Evolutionary conservation across 164 flowering plant genomes (phyloP).

Genomic region (Houttuynia cordata): DNA sequence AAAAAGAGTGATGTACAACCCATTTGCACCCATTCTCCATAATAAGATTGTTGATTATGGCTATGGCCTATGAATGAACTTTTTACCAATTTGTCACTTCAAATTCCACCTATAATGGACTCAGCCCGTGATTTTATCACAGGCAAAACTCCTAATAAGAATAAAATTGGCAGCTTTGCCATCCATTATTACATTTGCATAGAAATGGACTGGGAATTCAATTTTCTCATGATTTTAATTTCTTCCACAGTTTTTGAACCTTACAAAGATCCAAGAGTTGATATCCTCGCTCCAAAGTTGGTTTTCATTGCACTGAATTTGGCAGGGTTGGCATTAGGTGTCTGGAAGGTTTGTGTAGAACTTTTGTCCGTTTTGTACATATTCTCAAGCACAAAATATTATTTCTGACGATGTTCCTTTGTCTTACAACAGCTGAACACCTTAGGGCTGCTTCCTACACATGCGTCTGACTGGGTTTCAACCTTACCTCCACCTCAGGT

Average conservation of each 20-base stretch:
- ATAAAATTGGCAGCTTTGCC: no score
- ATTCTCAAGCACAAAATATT: neutral
- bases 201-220: no score
- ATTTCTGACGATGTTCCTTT: neutral
- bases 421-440: slow-evolving; percentile 61
- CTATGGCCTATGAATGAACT: no score
- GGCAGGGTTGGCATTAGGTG: slow-evolving; percentile 67
- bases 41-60: no score
- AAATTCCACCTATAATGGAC: no score
- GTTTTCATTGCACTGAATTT: slow-evolving; percentile 75
- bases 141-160: no score
- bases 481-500: slow-evolving; percentile 90
- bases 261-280: slow-evolving; percentile 77
- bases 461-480: slow-evolving; percentile 98
- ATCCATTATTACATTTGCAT: no score
- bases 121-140: no score
- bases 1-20: no score
- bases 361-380: neutral
- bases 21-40: no score
- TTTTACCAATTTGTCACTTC: no score
- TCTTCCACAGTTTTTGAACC: slow-evolving; percentile 87
- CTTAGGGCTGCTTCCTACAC: slow-evolving; percentile 96
- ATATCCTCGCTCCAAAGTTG: slow-evolving; percentile 69
- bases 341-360: slow-evolving; percentile 89
- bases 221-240: neutral